Base-by-base conservation (phyloP, 2,329 filamentous ascomycete genomes). In the Penicillium aurantiogriseum region DNA sequence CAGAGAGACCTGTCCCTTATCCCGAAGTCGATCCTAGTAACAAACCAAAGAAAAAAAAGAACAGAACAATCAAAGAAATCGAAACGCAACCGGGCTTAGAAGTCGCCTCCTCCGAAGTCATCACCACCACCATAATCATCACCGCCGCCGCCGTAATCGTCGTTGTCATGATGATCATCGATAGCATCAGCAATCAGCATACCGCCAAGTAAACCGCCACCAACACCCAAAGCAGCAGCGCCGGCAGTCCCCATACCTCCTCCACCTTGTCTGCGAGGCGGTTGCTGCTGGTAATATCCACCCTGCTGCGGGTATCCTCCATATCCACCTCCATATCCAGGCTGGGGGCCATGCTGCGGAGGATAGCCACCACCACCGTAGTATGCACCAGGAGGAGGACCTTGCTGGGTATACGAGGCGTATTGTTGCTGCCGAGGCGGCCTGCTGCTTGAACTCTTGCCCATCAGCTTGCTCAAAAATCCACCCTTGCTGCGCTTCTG, bases 151-250 rank as follows among this genome's bases (percentile, higher is more conserved):
- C 65, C 68, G 45, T 65, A 65, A 46, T 71, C 60, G 58, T 68
- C 67, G 19, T 47, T 44, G 45, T 57, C 65, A 55, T 63, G 61
- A 59, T 68, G 61, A 63, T 75, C 79, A 23, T 66, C 53, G 50
- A 88, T 76, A 63, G 87, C 87, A 68, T 88, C 80, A 2, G 82
- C 87, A 33, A 96, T 74, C 67, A 96, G 61, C 60, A 85, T 83
- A 54, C 92, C 92, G 65, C 91, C 92, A 1, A 96, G 67, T 70
- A 96, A 69, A 73, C 92, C 92, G 62, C 88, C 92, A 64, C 91
- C 92, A 4, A 90, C 74, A 77, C 92, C 92, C 43, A 96, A 78
- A 23, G 90, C 90, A 9, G 88, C 85, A 51, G 87, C 91, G 47
- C 90, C 91, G 11, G 82, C 85, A 58, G 84, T 81, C n/a, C 90